Evolutionary conservation across 805 yeast species (phyloP).

Genomic region (Kodamaea leandrae): DNA sequence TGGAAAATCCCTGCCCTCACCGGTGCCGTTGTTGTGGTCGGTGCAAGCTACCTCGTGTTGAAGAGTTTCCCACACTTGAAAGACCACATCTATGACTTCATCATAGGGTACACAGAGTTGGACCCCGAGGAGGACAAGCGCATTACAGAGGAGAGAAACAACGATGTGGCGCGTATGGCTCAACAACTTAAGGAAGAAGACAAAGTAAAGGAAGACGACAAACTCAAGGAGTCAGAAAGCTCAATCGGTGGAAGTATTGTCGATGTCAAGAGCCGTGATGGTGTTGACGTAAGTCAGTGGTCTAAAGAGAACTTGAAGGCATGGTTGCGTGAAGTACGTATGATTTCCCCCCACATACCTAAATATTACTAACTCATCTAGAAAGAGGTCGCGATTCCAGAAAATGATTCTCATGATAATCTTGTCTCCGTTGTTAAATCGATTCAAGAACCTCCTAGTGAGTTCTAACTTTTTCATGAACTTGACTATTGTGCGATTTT

Average conservation of each 20-base stretch:
- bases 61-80: constrained; percentile 51
- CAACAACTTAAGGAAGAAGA: constrained; percentile 4
- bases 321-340: constrained; percentile 41
- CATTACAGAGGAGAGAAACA: constrained; percentile 8
- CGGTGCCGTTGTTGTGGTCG: constrained; percentile 39
- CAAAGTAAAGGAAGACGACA: constrained; percentile 3
- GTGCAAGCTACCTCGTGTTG: constrained; percentile 41
- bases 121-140: constrained; percentile 12
- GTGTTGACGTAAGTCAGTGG: constrained; percentile 34
- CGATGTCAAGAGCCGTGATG: constrained; percentile 4
- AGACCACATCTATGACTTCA: constrained; percentile 21
- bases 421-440: constrained; percentile 48
- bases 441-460: constrained; percentile 29
- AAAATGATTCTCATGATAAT: constrained; percentile 44
- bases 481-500: constrained; percentile 14
- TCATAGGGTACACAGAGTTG: constrained; percentile 20
- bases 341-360: neutral
- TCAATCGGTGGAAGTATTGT: constrained; percentile 7
- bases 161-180: constrained; percentile 7
- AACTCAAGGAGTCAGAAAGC: constrained; percentile 4
- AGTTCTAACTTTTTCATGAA: constrained; percentile 19
- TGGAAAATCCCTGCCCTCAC: constrained; percentile 28
- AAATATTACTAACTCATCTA: constrained; percentile 24
- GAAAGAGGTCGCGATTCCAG: constrained; percentile 48
- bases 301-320: constrained; percentile 34